Conservation (phyloP, 805 yeast genomes). For the Hanseniaspora valbyensis region DNA sequence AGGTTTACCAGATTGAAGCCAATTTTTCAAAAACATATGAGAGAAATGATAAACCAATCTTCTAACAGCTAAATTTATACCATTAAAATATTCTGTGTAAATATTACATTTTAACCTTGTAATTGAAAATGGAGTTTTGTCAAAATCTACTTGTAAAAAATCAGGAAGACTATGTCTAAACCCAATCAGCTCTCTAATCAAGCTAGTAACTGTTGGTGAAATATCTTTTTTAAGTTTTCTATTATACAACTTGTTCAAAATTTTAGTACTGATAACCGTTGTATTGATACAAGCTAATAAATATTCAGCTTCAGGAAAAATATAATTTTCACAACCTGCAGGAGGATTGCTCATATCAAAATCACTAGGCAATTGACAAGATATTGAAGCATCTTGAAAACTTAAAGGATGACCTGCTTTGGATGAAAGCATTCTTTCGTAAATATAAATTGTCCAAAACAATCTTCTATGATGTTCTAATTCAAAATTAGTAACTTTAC, state of each 20-base stretch:
- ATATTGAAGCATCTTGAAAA: conserved; percentile 70
- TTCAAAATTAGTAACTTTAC: conserved; percentile 51
- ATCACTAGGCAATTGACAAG: conserved; percentile 64
- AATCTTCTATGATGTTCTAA: conserved; percentile 73
- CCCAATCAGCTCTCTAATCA: conserved; percentile 52
- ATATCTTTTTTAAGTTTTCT: conserved; percentile 68
- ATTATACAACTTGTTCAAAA: conserved; percentile 57
- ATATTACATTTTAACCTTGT: conserved; percentile 59
- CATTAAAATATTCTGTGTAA: conserved; percentile 76
- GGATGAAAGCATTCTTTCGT: conserved; percentile 74
- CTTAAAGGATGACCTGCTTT: conserved; percentile 73
- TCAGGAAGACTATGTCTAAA: conserved; percentile 61
- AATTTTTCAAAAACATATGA: conserved; percentile 48
- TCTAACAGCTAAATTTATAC: conserved; percentile 66
- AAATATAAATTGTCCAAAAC: conserved; percentile 79
- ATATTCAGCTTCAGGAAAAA: conserved; percentile 69
- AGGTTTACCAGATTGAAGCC: conserved; percentile 31
- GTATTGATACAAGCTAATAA: conserved; percentile 67
- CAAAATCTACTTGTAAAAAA: conserved; percentile 55
- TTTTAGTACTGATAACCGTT: conserved; percentile 66
- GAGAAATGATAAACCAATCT: conserved; percentile 70
- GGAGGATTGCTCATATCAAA: conserved; percentile 57
- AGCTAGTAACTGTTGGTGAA: conserved; percentile 58
- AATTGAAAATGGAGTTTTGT: conserved; percentile 39
- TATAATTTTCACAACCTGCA: conserved; percentile 48